Evolutionary conservation across 208 protist species (phyloP), one percentile per base, ranked within the genome.

Genomic region (Acanthamoeba culbertsoni): DNA sequence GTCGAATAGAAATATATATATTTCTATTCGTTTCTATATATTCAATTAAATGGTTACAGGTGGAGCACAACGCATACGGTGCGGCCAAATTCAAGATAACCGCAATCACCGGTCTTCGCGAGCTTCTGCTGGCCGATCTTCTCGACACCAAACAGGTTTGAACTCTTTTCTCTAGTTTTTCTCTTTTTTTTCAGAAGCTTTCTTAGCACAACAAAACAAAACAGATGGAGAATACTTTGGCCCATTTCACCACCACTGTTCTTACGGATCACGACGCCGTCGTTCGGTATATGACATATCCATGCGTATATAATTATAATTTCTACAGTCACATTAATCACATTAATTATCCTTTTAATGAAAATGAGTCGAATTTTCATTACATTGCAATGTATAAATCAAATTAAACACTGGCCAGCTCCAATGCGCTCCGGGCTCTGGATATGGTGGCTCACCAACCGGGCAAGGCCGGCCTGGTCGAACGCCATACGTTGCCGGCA

Each of bases 31-130:
- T n/a, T 20, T 33, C 10, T 18, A 45, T 37, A 7, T 35, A 45
- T 75, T 7, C 8, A 35, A 42, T 75, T n/a, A 63, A 14, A 5
- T 63, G 6, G 14, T 14, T 7, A n/a, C 35, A 75, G 63, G 63
- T 75, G 8, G 63, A 31, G 14, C 63, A 75, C 18, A 84, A 43
- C 73, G 23, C 40, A 43, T n/a, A 55, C 8, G 40, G 73, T 33
- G 40, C 45, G 73, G 73, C 73, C 73, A 84, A 84, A 43, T 84
- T 84, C 73, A 84, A 84, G 45, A 84, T 84, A 20, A 57, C 73
- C 10, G 28, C 73, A 5, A 84, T 84, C 45, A 84, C 43, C 12
- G 73, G 73, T 0, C 45, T 84, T 2, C 73, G 73, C 40, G 45
- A 40, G 5, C 73, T 84, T 18, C 73, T 84, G 4, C 14, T 37